Evolutionary conservation across 2,329 filamentous ascomycete genomes (phyloP).

Genomic region (Monilinia vaccinii-corymbosi): DNA sequence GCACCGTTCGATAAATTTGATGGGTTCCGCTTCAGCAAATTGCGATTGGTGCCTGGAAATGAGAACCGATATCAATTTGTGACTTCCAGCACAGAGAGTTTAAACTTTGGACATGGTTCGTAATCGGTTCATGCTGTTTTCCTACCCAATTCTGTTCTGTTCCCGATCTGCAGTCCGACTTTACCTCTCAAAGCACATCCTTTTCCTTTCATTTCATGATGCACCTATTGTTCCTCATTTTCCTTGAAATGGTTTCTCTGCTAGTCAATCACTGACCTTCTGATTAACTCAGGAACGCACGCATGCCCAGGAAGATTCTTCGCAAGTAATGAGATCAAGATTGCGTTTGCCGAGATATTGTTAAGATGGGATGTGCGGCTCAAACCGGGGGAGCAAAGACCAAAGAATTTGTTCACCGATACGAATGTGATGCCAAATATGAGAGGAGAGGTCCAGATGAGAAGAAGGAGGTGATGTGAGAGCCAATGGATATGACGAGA

Average conservation of each 20-base stretch:
- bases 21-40: slow-evolving; percentile 22
- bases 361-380: slow-evolving; percentile 27
- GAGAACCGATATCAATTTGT: slow-evolving; percentile 30
- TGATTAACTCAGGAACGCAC: slow-evolving; percentile 26
- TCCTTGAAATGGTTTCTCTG: neutral
- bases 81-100: slow-evolving; percentile 29
- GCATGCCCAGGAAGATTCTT: slow-evolving; percentile 35
- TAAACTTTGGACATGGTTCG: slow-evolving; percentile 34
- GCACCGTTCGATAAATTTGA: slow-evolving; percentile 17
- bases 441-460: slow-evolving; percentile 6
- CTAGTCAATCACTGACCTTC: neutral
- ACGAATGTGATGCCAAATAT: slow-evolving; percentile 4
- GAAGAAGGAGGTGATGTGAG: neutral
- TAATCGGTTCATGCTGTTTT: too few relatives aligned
- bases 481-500: neutral
- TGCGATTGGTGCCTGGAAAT: slow-evolving; percentile 18
- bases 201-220: too few relatives aligned
- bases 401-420: slow-evolving; percentile 35
- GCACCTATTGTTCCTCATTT: too few relatives aligned
- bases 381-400: slow-evolving; percentile 56
- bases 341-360: slow-evolving; percentile 25
- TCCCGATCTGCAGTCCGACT: too few relatives aligned
- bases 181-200: too few relatives aligned
- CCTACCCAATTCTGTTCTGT: too few relatives aligned
- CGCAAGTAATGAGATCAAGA: slow-evolving; percentile 32